A percentile compares a stretch with the other conserved stretches of the same genome.
Evolutionary conservation across 371 early-diverging fungal genomes (phyloP).

Genomic region (Blastocladiella emersonii): DNA sequence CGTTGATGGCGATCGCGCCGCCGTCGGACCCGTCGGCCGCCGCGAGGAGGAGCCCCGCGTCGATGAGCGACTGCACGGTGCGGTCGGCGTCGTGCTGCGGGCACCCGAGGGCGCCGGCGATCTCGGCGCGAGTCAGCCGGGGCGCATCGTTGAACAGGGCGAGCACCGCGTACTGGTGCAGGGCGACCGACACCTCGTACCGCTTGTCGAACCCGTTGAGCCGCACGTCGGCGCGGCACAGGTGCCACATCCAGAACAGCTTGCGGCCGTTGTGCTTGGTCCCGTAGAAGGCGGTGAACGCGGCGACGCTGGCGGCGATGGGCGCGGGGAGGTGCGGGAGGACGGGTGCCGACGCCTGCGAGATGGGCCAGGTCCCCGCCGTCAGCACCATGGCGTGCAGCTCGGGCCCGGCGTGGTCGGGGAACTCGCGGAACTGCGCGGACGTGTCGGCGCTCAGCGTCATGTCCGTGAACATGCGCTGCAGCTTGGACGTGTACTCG

Average conservation of each 20-base stretch:
- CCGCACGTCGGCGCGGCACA: constrained; percentile 62
- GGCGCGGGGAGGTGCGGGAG: constrained; percentile 37
- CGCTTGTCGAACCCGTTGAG: constrained; percentile 50
- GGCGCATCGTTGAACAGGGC: constrained; percentile 48
- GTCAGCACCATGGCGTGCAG: constrained; percentile 65
- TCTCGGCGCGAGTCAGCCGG: constrained; percentile 29
- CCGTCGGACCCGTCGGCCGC: background rate
- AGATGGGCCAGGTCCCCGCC: constrained; percentile 81
- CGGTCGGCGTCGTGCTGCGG: constrained; percentile 14
- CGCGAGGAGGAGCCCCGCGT: background rate
- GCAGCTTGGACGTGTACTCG: constrained; percentile 78
- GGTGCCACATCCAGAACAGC: constrained; percentile 73
- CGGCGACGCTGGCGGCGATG: constrained; percentile 47
- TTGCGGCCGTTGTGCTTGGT: constrained; percentile 64
- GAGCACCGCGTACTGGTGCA: constrained; percentile 61
- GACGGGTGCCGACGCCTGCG: constrained; percentile 28
- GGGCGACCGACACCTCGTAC: constrained; percentile 66
- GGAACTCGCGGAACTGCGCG: constrained; percentile 40
- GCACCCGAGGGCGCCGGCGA: constrained; percentile 21
- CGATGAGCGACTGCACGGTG: constrained; percentile 1
- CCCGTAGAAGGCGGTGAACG: constrained; percentile 62
- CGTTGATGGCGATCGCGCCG: background rate
- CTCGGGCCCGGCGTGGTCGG: constrained; percentile 32
- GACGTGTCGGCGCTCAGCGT: constrained; percentile 57
- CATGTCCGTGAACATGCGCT: constrained; percentile 82